A percentile compares a stretch with the other conserved stretches of the same genome.
phyloP scores from a whole-genome alignment of 2,329 filamentous ascomycete species.

The Ceratocystiopsis brevicomis region DNA sequence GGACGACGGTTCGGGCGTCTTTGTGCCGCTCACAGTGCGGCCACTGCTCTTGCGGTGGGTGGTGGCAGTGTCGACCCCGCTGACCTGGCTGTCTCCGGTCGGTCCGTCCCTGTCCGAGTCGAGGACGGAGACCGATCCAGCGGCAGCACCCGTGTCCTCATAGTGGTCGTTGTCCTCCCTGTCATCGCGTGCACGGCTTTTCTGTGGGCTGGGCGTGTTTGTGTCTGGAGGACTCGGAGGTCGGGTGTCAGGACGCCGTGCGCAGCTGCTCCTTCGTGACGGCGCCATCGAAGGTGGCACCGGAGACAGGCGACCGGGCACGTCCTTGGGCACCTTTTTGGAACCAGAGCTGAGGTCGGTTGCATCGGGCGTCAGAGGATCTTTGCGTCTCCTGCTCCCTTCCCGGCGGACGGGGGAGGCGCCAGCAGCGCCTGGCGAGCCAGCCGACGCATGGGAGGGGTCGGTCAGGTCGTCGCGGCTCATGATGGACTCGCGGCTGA shows the following conservation, averaged over 20 bases:
- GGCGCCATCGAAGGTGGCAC: constrained; percentile 15
- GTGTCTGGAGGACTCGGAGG: constrained; percentile 48
- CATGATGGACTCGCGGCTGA: constrained; percentile 69
- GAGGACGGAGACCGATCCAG: no score
- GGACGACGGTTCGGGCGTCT: no score
- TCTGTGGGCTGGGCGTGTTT: constrained; percentile 31
- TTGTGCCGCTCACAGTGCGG: no score
- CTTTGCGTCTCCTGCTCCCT: constrained; percentile 11
- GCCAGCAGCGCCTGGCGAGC: constrained; percentile 1
- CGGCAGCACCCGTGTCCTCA: not conserved
- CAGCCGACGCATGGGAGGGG: constrained; percentile 8
- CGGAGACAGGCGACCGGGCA: not conserved
- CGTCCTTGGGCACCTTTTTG: not conserved
- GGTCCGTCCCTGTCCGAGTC: no score
- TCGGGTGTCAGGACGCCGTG: constrained; percentile 20
- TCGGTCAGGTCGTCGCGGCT: constrained; percentile 34
- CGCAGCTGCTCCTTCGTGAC: constrained; percentile 20
- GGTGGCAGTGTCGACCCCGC: no score
- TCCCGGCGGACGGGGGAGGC: no score
- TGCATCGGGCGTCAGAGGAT: constrained; percentile 48
- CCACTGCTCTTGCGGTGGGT: no score
- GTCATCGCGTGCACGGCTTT: constrained; percentile 11
- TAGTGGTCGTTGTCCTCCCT: not conserved
- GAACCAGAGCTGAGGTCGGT: constrained; percentile 42
- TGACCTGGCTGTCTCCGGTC: no score